phyloP scores from a whole-genome alignment of 116 monocot genomes.

The Cymodocea nodosa region DNA sequence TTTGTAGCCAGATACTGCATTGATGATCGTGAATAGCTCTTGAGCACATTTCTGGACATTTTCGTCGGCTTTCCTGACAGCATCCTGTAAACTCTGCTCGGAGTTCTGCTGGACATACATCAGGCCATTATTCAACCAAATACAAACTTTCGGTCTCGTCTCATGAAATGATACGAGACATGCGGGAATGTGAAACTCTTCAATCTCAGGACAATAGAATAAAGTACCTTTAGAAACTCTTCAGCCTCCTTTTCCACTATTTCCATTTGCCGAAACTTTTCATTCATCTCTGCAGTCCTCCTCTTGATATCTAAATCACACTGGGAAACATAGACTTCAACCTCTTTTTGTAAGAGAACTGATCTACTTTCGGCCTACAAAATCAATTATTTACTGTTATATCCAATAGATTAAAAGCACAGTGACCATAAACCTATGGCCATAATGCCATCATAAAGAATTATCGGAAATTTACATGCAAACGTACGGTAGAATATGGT shows the following conservation, averaged over 20 bases:
- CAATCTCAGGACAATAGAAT: not conserved
- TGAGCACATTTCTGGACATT: conserved; percentile 41
- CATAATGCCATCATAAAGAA: no score
- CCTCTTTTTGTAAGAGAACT: conserved; percentile 32
- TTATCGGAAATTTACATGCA: not conserved
- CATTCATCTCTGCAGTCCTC: conserved; percentile 14
- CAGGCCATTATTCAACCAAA: not conserved
- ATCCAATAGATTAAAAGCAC: not conserved
- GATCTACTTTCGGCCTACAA: conserved; percentile 32
- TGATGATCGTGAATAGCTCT: conserved; percentile 42
- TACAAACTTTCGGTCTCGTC: not conserved
- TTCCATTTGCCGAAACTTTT: conserved; percentile 31
- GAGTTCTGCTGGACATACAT: conserved; percentile 24
- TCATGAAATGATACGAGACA: not conserved
- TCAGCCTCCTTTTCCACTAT: conserved; percentile 48
- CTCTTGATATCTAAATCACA: conserved; percentile 38
- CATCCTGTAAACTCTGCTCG: conserved; percentile 29
- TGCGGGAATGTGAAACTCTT: not conserved
- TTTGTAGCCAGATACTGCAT: conserved; percentile 42
- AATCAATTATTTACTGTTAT: not conserved
- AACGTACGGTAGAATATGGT: no score
- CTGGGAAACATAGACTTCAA: conserved; percentile 32
- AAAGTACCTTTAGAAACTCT: conserved; percentile 49
- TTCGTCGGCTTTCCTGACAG: conserved; percentile 24
- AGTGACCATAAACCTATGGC: no score